Evolutionary conservation across 257 asterid species (phyloP), one percentile per base, ranked within the genome.

Genomic region (Eustoma russellianum): DNA sequence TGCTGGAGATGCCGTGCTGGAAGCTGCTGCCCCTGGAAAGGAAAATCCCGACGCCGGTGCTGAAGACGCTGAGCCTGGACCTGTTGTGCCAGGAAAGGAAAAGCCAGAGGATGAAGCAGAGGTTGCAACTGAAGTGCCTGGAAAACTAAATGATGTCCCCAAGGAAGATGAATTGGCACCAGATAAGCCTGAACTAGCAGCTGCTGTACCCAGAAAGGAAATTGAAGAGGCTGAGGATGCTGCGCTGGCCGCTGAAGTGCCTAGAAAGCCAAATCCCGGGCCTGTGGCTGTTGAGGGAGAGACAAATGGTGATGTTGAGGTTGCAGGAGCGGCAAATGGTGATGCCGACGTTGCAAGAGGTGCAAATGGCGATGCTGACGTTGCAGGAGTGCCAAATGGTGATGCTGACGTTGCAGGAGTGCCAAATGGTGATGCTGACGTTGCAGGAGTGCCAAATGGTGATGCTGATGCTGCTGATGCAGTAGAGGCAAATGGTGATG

Each of bases 241-340:
- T 41, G 48, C 24, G 51, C 56, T 48, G 13, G 74, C 17, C 13
- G 76, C 46, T 44, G 78, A 62, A 33, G 85, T 8, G 40, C 70
- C 2, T 9, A 75, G 69, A 52, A 72, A 58, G 10, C 79, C 68
- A 70, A 72, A 60, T 16, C 76, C 82, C 13, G 91, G 66, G 1
- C 78, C 50, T 5, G 83, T 15, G 53, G 80, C 65, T 35, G 69
- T 40, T 12, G 60, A 57, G n/a, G 83, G 55, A 38, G 74, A 71
- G 4, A 82, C 60, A 61, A 78, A 57, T 5, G 70, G 70, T 13
- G 79, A 66, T 12, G 82, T 63, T 5, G 83, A 61, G 53, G 87
- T 55, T 14, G 75, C 69, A 17, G 30, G 30, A 4, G 30, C 30
- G 30, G 30, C 30, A 24, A 4, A 24, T 4, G 30, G 30, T 24